These are phyloP conservation scores for Kodamaea sagamina DNA, from an alignment of 805 yeast species.

Conservation along the genomic window DNA sequence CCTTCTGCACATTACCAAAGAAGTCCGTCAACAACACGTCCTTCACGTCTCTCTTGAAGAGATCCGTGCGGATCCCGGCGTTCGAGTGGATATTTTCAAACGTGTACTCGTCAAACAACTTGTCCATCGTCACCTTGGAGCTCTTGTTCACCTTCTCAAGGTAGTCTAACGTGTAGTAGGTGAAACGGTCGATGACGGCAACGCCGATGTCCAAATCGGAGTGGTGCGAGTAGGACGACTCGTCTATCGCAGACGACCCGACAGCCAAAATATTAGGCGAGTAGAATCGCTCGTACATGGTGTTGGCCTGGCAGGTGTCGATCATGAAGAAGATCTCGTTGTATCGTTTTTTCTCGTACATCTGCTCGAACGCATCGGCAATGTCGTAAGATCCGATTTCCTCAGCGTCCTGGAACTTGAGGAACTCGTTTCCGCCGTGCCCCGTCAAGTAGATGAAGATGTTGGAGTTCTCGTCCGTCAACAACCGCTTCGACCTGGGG, in stretches of 20 bases:
- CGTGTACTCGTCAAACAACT: conserved; percentile 81
- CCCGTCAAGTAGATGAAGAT: conserved; percentile 96
- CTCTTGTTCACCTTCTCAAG: conserved; percentile 78
- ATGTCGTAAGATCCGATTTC: conserved; percentile 93
- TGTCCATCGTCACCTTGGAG: conserved; percentile 74
- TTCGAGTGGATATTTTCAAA: conserved; percentile 85
- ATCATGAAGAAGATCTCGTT: conserved; percentile 96
- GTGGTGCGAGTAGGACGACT: conserved; percentile 92
- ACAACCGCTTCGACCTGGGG: conserved; percentile 85
- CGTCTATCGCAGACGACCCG: conserved; percentile 86
- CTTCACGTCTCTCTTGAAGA: conserved; percentile 63
- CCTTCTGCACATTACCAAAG: conserved; percentile 88
- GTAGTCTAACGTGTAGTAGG: conserved; percentile 86
- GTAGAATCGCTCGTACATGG: conserved; percentile 91
- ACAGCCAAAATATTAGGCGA: conserved; percentile 92
- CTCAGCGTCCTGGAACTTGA: conserved; percentile 97
- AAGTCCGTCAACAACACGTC: conserved; percentile 87
- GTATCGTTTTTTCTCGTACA: conserved; percentile 94
- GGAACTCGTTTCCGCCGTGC: conserved; percentile 97
- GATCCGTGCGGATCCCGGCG: conserved; percentile 88
- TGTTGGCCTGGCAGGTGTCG: conserved; percentile 98
- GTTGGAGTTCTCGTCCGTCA: conserved; percentile 93
- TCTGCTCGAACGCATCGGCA: conserved; percentile 96
- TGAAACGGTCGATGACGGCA: conserved; percentile 95
- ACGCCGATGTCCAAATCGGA: conserved; percentile 96